Base-by-base conservation (phyloP, 1,284 basidiomycete genomes). In the Naganishia sp. region DNA sequence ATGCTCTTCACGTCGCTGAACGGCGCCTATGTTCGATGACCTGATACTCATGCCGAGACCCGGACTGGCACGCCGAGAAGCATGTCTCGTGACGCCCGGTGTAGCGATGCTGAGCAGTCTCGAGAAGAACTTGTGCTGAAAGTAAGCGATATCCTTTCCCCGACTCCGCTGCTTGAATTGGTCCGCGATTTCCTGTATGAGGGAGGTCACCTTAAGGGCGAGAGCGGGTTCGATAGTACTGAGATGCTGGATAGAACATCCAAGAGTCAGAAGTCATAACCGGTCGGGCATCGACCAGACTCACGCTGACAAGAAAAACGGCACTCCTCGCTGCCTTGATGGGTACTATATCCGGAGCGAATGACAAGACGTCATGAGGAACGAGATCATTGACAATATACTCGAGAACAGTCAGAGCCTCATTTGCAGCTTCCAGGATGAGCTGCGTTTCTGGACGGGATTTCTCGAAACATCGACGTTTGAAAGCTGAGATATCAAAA, bases 251-350 rank as follows among this genome's bases (percentile, higher is more conserved):
- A 42, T 21, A 44, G 43, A n/a, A 54, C 2, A n/a, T 52, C 2
- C 15, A 50, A 21, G 23, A 2, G 6, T 61, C 45, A 50, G 48
- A 3, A 31, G 15, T 36, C 13, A 39, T 25, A n/a, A 18, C 16
- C 18, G 16, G 11, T n/a, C 0, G 23, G n/a, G 23, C 10, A 39
- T 6, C 9, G 31, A 2, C 21, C 11, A 16, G 13, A 56, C 67
- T 68, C 44, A 68, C 67, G 42, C 57, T 65, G 7, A 60, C 67
- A 21, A 68, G 59, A 50, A 68, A 68, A 9, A 68, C 64, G 10
- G 56, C 67, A 39, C 64, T 57, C 49, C 65, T 57, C 16, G 59
- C 67, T 44, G 63, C 67, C 23, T 55, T 56, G 43, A 65, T 55
- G 16, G 67, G 64, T 10, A 68, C 54, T 6, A 68, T 54, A 31